Evolutionary conservation across 805 yeast genomes (phyloP).

Genomic region (Suhomyces xylopsoci): DNA sequence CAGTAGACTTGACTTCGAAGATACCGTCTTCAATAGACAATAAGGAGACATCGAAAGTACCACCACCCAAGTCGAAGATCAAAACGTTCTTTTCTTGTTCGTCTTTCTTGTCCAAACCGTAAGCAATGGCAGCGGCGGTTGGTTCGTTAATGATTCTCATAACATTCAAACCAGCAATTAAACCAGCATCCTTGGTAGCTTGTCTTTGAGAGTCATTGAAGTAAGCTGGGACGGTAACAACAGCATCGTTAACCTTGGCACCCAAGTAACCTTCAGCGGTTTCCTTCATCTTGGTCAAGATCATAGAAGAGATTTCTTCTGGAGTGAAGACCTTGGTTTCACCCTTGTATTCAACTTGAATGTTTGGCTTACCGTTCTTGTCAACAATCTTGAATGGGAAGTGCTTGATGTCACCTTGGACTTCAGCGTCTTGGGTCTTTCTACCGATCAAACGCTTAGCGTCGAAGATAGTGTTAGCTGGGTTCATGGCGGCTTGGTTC

Average conservation of each 20-base stretch:
- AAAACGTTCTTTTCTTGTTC: slow-evolving; percentile 58
- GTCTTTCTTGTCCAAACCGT: slow-evolving; percentile 52
- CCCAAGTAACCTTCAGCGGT: slow-evolving; percentile 32
- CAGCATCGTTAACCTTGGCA: slow-evolving; percentile 25
- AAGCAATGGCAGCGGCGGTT: slow-evolving; percentile 34
- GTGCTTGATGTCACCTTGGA: slow-evolving; percentile 29
- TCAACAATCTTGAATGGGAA: slow-evolving; percentile 32
- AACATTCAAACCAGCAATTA: slow-evolving; percentile 33
- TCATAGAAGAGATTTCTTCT: slow-evolving; percentile 31
- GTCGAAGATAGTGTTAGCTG: slow-evolving; percentile 31
- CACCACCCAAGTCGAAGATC: slow-evolving; percentile 46
- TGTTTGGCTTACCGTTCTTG: slow-evolving; percentile 28
- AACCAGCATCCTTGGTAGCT: slow-evolving; percentile 35
- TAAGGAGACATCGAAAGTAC: slow-evolving; percentile 47
- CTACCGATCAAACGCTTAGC: slow-evolving; percentile 34
- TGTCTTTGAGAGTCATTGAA: slow-evolving; percentile 33
- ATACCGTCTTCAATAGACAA: slow-evolving; percentile 48
- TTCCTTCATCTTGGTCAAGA: slow-evolving; percentile 33
- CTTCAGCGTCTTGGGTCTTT: slow-evolving; percentile 26
- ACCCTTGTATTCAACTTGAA: slow-evolving; percentile 31
- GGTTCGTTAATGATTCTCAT: slow-evolving; percentile 35
- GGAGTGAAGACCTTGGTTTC: slow-evolving; percentile 33
- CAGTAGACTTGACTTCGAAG: slow-evolving; percentile 48
- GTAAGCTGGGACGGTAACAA: slow-evolving; percentile 33
- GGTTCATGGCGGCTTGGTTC: slow-evolving; percentile 36